These are phyloP conservation scores for Fonsecaea nubica DNA, from an alignment of 2,329 filamentous ascomycete genomes.

Conservation along the genomic window DNA sequence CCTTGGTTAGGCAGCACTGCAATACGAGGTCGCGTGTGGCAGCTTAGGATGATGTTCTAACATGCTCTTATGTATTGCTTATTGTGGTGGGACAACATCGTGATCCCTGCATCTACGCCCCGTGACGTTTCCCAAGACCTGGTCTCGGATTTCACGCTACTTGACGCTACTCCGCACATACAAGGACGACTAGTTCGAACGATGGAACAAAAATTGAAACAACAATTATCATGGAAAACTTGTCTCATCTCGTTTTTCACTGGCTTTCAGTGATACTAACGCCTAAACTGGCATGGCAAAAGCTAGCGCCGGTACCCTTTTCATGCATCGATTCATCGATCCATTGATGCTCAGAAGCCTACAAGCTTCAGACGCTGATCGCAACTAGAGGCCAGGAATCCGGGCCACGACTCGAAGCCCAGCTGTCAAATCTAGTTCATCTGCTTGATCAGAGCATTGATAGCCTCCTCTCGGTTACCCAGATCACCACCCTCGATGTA, in stretches of 20 bases:
- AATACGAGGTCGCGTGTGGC: neutral
- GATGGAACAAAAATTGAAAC: neutral
- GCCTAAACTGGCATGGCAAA: neutral
- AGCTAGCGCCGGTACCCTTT: neutral
- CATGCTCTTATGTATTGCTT: neutral
- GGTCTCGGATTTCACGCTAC: neutral
- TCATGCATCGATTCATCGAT: neutral
- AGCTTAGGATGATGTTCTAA: neutral
- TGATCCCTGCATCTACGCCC: neutral
- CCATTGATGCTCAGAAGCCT: neutral
- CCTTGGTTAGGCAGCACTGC: neutral
- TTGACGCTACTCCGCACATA: neutral
- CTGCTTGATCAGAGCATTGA: slow-evolving; percentile 94
- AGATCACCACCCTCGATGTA: slow-evolving; percentile 98
- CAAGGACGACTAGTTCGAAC: neutral
- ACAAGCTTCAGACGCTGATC: neutral
- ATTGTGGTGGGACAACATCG: neutral
- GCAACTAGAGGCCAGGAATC: neutral
- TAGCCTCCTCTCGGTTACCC: slow-evolving; percentile 98
- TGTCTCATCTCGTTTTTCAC: neutral
- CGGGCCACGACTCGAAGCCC: neutral
- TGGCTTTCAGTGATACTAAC: neutral
- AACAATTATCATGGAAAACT: neutral
- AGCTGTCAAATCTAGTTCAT: slow-evolving; percentile 80
- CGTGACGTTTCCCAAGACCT: neutral